phyloP scores from a whole-genome alignment of 805 yeast species.

The Zygosaccharomyces lentus region DNA sequence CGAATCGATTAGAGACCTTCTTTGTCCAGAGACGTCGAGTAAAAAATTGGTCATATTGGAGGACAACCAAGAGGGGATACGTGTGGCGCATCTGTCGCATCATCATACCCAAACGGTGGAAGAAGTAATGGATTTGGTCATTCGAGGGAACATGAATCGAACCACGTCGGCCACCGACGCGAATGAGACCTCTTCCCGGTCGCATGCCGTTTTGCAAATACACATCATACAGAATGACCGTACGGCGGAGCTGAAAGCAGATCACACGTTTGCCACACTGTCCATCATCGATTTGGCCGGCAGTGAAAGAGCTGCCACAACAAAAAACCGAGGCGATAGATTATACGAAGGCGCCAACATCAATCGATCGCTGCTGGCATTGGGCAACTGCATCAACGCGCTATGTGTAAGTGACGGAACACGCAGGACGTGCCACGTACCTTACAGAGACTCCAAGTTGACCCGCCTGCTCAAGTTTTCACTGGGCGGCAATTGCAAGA shows the following conservation, averaged over 20 bases:
- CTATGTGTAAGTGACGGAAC: slow-evolving; percentile 65
- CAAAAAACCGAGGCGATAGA: slow-evolving; percentile 76
- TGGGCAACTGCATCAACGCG: slow-evolving; percentile 93
- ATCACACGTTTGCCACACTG: slow-evolving; percentile 71
- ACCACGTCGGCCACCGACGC: slow-evolving; percentile 88
- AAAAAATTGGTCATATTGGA: slow-evolving; percentile 63
- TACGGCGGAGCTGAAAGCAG: slow-evolving; percentile 59
- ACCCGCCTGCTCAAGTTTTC: slow-evolving; percentile 85
- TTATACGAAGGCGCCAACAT: slow-evolving; percentile 91
- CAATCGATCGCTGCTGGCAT: slow-evolving; percentile 78
- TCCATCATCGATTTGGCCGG: slow-evolving; percentile 93
- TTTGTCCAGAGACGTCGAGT: slow-evolving; percentile 49
- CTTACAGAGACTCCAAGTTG: slow-evolving; percentile 85
- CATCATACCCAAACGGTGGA: slow-evolving; percentile 59
- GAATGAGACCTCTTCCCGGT: slow-evolving; percentile 82
- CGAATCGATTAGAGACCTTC: slow-evolving; percentile 77
- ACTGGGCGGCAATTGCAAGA: slow-evolving; percentile 89
- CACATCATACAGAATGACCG: slow-evolving; percentile 54
- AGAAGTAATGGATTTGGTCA: slow-evolving; percentile 74
- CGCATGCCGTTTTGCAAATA: slow-evolving; percentile 89
- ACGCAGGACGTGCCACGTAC: slow-evolving; percentile 62
- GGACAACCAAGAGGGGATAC: slow-evolving; percentile 55
- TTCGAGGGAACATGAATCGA: slow-evolving; percentile 67
- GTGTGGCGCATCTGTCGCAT: slow-evolving; percentile 65
- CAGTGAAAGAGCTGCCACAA: slow-evolving; percentile 88